phyloP scores from a whole-genome alignment of 495 filamentous ascomycete species.

The Pseudevernia furfuracea region DNA sequence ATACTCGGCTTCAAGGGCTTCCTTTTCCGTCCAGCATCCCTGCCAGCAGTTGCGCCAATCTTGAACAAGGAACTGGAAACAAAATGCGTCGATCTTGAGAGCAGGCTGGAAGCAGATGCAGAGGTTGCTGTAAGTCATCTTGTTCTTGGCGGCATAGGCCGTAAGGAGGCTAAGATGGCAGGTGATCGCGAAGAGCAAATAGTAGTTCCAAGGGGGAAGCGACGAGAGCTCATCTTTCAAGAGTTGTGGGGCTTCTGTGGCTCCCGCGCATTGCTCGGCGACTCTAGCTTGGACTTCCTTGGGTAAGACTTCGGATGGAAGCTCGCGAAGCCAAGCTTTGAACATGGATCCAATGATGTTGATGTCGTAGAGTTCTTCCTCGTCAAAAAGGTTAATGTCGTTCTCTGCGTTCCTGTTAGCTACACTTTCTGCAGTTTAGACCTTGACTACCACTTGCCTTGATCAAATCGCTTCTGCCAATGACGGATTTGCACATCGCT shows the following conservation, averaged over 20 bases:
- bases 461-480: slow-evolving; percentile 82
- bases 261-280: slow-evolving; percentile 62
- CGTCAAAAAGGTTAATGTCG: slow-evolving; percentile 79
- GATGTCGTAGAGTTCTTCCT: slow-evolving; percentile 79
- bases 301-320: slow-evolving; percentile 86
- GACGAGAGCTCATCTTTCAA: slow-evolving; percentile 85
- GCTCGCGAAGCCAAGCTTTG: slow-evolving; percentile 85
- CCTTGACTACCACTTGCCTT: slow-evolving; percentile 42
- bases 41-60: slow-evolving; percentile 95
- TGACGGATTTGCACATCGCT: slow-evolving; percentile 75
- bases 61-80: slow-evolving; percentile 84
- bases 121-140: slow-evolving; percentile 88
- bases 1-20: slow-evolving; percentile 67
- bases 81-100: slow-evolving; percentile 83
- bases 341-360: slow-evolving; percentile 90
- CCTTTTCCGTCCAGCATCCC: slow-evolving; percentile 85
- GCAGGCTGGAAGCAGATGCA: slow-evolving; percentile 93
- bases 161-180: slow-evolving; percentile 85
- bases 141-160: slow-evolving; percentile 78
- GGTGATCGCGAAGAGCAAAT: slow-evolving; percentile 90
- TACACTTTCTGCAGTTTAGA: background rate
- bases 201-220: slow-evolving; percentile 87
- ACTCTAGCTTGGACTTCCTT: slow-evolving; percentile 70
- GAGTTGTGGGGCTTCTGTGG: slow-evolving; percentile 66
- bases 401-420: slow-evolving; percentile 44